Evolutionary conservation across 2,329 filamentous ascomycete genomes (phyloP), one percentile per base, ranked within the genome.

Genomic region (Metarhizium brunneum): DNA sequence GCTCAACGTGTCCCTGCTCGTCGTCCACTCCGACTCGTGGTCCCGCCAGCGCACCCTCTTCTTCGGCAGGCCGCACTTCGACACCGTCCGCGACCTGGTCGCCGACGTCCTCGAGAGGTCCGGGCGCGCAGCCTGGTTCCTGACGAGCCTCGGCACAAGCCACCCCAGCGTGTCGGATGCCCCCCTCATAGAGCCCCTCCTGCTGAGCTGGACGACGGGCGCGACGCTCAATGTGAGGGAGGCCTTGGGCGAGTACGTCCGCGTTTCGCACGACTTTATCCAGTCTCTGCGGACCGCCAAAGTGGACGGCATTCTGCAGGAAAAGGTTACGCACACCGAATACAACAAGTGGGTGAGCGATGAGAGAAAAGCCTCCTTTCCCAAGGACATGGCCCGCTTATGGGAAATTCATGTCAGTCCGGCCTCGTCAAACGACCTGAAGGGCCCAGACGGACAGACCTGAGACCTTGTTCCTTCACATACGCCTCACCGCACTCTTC

Each of bases 131-230:
- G 70, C 72, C 2, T 82, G 79, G 79, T 82, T 82, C 66, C 65
- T 81, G 62, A 82, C 79, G 1, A 75, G 74, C 32, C 63, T 80
- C 1, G 76, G 77, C 36, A 82, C 79, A 0, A 71, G 82, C 0
- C 85, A 88, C 62, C 83, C 85, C 0, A 82, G 78, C 10, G 80
- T 86, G 20, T 86, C 85, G 0, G 85, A 87, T 62, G 85, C 84
- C 16, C 83, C 84, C 0, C 71, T 87, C 2, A 75, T 88, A 7
- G 78, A 86, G 58, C 84, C 84, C 0, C 69, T 78, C 52, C 69
- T 87, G 32, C 72, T 87, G 48, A 76, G 79, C 55, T 79, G 81
- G 71, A 81, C 81, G 0, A 86, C 84, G 0, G 82, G 83, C 0
- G 80, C 84, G 0, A 78, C 73, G 1, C 75, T 85, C n/a, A 71